Evolutionary conservation across 2,329 filamentous ascomycete genomes (phyloP).

Genomic region (Aspergillus hortae): DNA sequence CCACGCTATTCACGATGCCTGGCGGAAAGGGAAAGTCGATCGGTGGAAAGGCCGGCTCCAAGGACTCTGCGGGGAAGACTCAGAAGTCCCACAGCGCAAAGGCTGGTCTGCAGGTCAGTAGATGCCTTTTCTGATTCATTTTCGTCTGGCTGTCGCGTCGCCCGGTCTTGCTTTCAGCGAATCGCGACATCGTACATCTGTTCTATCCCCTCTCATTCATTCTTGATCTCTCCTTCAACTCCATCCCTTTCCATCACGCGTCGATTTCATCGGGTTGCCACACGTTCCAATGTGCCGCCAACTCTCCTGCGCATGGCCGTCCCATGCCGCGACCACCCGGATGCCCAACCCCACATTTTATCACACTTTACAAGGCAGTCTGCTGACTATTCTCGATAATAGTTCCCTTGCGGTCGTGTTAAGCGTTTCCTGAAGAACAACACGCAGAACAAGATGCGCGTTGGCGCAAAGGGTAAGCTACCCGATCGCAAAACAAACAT

Average conservation of each 20-base stretch:
- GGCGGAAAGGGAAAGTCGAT: conserved; percentile 93
- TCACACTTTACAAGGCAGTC: too few species aligned
- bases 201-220: neutral
- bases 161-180: neutral
- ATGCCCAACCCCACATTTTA: neutral
- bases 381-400: neutral
- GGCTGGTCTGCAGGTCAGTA: conserved; percentile 87
- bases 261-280: neutral
- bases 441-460: conserved; percentile 99
- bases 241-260: neutral
- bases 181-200: neutral
- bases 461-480: conserved; percentile 74
- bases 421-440: conserved; percentile 99
- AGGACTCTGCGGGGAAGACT: conserved; percentile 78
- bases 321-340: neutral
- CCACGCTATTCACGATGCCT: conserved; percentile 53
- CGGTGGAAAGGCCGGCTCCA: conserved; percentile 87
- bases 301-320: neutral
- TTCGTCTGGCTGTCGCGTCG: neutral
- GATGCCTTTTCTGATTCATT: conserved; percentile 12
- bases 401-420: conserved; percentile 99
- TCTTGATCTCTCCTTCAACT: neutral
- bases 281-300: neutral
- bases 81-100: conserved; percentile 92
- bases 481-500: neutral